Evolutionary conservation across 2,329 filamentous ascomycete genomes (phyloP).

Genomic region (Periconia sp.): DNA sequence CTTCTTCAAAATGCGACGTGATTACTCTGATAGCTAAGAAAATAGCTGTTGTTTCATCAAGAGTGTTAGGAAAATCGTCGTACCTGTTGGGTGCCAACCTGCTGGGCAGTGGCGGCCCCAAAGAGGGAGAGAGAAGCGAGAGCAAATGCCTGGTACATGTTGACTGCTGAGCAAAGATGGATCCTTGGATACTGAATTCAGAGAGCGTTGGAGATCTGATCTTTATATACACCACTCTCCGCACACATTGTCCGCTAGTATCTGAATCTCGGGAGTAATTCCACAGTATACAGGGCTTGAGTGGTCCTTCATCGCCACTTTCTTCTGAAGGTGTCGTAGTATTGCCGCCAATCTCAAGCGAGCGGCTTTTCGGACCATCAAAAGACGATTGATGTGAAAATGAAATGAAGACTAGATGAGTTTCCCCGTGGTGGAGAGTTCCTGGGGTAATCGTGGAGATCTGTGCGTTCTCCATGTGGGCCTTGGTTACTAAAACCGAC

Average conservation of each 20-base stretch:
- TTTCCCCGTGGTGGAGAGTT: slow-evolving; percentile 36
- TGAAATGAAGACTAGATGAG: slow-evolving; percentile 46
- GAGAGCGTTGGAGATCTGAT: slow-evolving; percentile 10
- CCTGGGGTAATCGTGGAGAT: slow-evolving; percentile 41
- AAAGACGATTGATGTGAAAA: slow-evolving; percentile 24
- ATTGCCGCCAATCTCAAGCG: slow-evolving; percentile 32
- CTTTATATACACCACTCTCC: slow-evolving; percentile 35
- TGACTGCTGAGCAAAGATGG: slow-evolving; percentile 34
- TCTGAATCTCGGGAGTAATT: slow-evolving; percentile 22
- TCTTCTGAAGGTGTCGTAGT: slow-evolving; percentile 9
- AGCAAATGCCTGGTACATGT: slow-evolving; percentile 48
- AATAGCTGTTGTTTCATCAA: too few species aligned
- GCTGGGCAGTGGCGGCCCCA: slow-evolving; percentile 49
- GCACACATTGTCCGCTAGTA: slow-evolving; percentile 9
- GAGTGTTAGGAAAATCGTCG: too few species aligned
- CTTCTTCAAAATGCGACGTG: too few species aligned
- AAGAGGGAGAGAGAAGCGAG: slow-evolving; percentile 49
- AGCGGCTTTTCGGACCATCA: slow-evolving; percentile 39
- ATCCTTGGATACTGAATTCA: slow-evolving; percentile 33
- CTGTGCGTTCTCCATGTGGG: slow-evolving; percentile 28
- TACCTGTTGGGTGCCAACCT: slow-evolving; percentile 44
- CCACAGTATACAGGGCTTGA: slow-evolving; percentile 21
- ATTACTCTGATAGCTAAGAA: too few species aligned
- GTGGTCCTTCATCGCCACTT: slow-evolving; percentile 19
- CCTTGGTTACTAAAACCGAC: slow-evolving; percentile 34